Conservation (phyloP, 1,284 basidiomycete genomes). For the Microbotryum silenes-acaulis region DNA sequence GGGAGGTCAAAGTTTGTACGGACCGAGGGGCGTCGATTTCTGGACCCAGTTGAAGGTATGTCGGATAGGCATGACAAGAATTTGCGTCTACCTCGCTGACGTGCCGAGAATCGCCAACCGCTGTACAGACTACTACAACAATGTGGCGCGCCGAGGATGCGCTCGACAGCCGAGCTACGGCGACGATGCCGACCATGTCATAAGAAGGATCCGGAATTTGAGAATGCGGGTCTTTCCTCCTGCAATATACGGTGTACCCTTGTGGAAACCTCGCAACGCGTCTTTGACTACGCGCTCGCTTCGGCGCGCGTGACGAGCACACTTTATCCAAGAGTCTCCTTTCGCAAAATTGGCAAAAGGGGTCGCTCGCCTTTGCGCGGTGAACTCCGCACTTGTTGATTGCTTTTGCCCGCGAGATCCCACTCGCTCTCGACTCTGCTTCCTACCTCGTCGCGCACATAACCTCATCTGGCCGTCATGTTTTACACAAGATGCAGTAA, state of each 20-base stretch:
- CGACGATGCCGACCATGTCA: conserved; percentile 69
- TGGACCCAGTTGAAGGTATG: conserved; percentile 58
- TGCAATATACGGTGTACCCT: background rate
- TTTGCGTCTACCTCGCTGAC: conserved; percentile 34
- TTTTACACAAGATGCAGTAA: no score
- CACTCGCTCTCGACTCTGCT: no score
- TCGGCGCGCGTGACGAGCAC: no score
- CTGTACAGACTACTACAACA: conserved; percentile 62
- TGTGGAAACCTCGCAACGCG: background rate
- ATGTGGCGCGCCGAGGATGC: conserved; percentile 77
- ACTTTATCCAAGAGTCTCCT: no score
- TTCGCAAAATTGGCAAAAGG: no score
- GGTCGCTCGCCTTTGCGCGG: no score
- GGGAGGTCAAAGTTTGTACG: conserved; percentile 84
- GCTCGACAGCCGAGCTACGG: conserved; percentile 62
- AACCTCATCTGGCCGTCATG: no score
- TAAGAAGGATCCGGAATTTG: background rate
- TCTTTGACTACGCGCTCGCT: no score
- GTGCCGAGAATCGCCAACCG: conserved; percentile 23
- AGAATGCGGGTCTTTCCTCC: background rate
- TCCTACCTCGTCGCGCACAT: no score
- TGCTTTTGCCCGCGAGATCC: no score
- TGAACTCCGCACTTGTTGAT: no score
- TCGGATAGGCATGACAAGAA: conserved; percentile 30
- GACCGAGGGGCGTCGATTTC: conserved; percentile 79